phyloP scores from a whole-genome alignment of 2,329 filamentous ascomycete genomes.

The Pseudophaeomoniella oleicola region DNA sequence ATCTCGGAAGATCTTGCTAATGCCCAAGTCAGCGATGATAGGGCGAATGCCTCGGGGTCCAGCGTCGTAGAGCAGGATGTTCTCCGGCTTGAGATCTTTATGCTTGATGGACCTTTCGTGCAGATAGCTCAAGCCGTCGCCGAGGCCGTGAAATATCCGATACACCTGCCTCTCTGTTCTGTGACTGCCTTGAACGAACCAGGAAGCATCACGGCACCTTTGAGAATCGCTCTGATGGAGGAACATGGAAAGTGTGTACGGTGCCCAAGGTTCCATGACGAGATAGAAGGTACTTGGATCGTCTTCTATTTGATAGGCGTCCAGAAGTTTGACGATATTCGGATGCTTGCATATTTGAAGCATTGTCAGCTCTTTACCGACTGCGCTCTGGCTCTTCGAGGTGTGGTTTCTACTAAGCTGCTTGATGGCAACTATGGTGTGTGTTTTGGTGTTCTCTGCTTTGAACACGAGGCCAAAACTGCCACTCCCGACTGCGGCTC shows the following conservation, averaged over 20 bases:
- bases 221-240: constrained; percentile 1
- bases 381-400: no score
- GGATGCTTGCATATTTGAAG: background rate
- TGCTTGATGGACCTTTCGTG: constrained; percentile 6
- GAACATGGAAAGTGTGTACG: constrained; percentile 3
- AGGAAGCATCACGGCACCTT: background rate
- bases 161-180: background rate
- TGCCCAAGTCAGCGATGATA: background rate
- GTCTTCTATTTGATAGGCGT: background rate
- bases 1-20: background rate
- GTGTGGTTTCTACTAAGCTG: no score
- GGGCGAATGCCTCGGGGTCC: background rate
- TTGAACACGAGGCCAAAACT: no score
- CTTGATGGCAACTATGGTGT: no score
- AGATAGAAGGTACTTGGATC: constrained; percentile 1
- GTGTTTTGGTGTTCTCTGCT: no score
- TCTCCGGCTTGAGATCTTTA: constrained; percentile 9
- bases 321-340: background rate
- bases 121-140: constrained; percentile 6
- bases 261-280: constrained; percentile 3
- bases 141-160: background rate
- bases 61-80: constrained; percentile 6
- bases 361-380: background rate
- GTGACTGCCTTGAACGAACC: background rate
- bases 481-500: no score